phyloP scores from a whole-genome alignment of 371 early-diverging fungal species.

The Nematocida sp. region DNA sequence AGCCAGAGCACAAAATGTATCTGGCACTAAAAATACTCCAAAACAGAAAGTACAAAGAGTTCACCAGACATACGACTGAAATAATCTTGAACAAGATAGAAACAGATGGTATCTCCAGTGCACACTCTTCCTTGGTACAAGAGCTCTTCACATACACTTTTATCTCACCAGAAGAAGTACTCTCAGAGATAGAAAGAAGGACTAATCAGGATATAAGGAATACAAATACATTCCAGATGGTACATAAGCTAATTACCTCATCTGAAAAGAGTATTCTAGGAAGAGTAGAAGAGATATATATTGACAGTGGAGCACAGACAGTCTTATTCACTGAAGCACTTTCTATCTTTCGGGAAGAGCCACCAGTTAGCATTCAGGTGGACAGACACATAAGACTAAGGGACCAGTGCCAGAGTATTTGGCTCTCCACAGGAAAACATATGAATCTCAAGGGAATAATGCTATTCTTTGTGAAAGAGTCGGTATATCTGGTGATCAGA shows the following conservation, averaged over 20 bases:
- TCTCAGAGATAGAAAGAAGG: neutral
- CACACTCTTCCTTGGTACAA: neutral
- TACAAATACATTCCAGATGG: neutral
- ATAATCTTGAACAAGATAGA: neutral
- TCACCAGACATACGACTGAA: neutral
- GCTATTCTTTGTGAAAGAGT: constrained; percentile 4
- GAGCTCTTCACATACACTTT: neutral
- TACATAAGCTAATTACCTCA: neutral
- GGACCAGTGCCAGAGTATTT: neutral
- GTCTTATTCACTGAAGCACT: neutral
- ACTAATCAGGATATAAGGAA: neutral
- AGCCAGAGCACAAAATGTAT: neutral
- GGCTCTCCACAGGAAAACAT: no score
- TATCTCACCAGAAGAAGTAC: neutral
- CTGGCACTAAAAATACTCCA: neutral
- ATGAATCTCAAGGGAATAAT: neutral
- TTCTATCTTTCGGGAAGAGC: neutral
- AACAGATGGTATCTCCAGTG: no score
- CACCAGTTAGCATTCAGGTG: neutral
- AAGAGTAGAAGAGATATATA: no score
- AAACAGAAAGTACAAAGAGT: neutral
- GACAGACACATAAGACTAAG: neutral
- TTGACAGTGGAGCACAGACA: neutral
- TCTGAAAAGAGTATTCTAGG: neutral
- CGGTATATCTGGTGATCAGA: neutral